Evolutionary conservation across 2,329 filamentous ascomycete species (phyloP).

Genomic region (Beauveria bassiana): DNA sequence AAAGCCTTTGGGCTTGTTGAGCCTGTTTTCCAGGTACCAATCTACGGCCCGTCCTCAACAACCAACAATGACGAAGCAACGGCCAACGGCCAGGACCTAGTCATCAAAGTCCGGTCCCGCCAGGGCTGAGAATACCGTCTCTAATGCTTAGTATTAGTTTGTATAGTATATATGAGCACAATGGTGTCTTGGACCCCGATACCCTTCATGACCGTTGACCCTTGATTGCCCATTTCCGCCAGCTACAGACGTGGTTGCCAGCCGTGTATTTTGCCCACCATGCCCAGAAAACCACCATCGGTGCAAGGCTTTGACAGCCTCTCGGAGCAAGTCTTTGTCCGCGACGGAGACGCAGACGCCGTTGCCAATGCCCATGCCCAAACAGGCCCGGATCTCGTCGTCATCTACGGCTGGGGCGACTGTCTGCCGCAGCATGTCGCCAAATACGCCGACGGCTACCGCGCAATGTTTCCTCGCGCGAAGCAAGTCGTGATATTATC

Average conservation of each 20-base stretch:
- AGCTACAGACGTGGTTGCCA: not conserved
- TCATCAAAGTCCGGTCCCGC: slow-evolving; percentile 6
- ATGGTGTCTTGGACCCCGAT: too few relatives aligned
- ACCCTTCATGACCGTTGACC: not conserved
- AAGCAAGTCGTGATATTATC: slow-evolving; percentile 44
- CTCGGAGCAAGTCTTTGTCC: slow-evolving; percentile 39
- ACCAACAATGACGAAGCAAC: not conserved
- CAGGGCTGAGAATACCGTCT: not conserved
- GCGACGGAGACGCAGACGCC: slow-evolving; percentile 24
- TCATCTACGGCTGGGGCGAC: slow-evolving; percentile 53
- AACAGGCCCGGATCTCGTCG: slow-evolving; percentile 35
- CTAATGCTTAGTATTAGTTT: too few relatives aligned
- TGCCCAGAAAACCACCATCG: slow-evolving; percentile 15
- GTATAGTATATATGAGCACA: not conserved
- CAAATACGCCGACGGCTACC: slow-evolving; percentile 49
- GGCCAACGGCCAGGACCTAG: not conserved
- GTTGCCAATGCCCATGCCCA: slow-evolving; percentile 11
- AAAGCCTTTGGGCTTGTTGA: slow-evolving; percentile 1
- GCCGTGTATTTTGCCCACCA: not conserved
- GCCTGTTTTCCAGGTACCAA: not conserved
- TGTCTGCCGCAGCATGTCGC: slow-evolving; percentile 44
- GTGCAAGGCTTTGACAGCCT: slow-evolving; percentile 40
- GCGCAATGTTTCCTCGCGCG: slow-evolving; percentile 40
- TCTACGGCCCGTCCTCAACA: not conserved
- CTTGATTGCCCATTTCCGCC: not conserved